Conservation (phyloP, 78 protist genomes). For the Monocercomonoides exilis region DNA sequence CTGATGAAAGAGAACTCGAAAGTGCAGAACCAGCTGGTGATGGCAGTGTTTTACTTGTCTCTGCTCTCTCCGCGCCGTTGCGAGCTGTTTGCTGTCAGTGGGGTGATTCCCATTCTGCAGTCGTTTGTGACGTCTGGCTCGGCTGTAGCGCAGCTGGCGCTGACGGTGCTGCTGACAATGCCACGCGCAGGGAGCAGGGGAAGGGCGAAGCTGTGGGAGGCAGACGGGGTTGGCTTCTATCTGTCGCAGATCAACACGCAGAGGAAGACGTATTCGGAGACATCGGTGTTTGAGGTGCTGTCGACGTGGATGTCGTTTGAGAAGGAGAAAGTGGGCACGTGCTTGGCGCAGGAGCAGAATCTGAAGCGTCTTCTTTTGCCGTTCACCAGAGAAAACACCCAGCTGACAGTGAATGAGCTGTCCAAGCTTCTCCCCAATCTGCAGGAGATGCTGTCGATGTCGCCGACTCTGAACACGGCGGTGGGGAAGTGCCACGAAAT, state of each 20-base stretch:
- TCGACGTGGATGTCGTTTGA: background rate
- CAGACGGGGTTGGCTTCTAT: background rate
- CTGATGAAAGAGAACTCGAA: background rate
- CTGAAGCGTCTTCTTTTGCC: background rate
- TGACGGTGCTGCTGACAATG: background rate
- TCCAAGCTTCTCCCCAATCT: background rate
- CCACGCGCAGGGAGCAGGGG: background rate
- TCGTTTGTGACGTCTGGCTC: background rate
- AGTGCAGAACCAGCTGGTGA: conserved; percentile 5
- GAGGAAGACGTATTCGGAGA: background rate
- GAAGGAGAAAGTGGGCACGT: background rate
- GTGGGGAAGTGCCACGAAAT: background rate
- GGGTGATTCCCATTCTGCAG: background rate
- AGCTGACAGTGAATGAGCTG: background rate
- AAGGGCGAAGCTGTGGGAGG: background rate
- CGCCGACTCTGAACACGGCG: background rate
- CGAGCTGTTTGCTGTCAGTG: background rate
- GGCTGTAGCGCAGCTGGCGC: background rate
- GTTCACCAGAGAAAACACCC: background rate
- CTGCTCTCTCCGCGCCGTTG: background rate
- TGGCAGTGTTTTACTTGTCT: background rate
- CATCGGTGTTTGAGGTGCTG: background rate
- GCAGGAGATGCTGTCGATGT: background rate
- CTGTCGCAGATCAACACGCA: background rate
- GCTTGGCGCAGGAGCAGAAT: background rate